Evolutionary conservation across 352 stramenopile species (phyloP), one percentile per base, ranked within the genome.

Genomic region (Globisporangium takayamanum): DNA sequence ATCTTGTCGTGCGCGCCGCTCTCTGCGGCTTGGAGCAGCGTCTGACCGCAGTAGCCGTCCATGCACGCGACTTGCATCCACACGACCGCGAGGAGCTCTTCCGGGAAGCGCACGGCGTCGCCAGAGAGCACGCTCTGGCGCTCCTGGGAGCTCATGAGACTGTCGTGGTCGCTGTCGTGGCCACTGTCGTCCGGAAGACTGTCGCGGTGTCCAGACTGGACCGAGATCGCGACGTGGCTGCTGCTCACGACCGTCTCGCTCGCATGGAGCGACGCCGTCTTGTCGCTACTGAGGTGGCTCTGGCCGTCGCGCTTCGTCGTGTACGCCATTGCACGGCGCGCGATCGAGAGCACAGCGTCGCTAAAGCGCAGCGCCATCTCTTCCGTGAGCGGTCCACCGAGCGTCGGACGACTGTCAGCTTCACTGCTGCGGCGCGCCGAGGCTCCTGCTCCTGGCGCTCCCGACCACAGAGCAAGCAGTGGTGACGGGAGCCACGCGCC

Each of bases 61-160:
- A 93, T 41, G 22, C 78, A 84, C 22, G 84, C 85, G 7, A 93
- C 57, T 14, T 88, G 72, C 78, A 92, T 95, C 85, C 85, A 95
- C 22, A 92, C 59, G n/a, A 88, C 69, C 0, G 82, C 76, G 16
- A 95, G 55, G 6, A 93, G 52, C 55, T 93, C 80, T 53, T 87
- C 71, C 0, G 83, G 72, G 28, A 92, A 89, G 2, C 62, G 59
- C 16, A 72, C 49, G 4, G 70, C 59, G 28, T 71, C 60, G 1
- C 36, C 28, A 1, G 58, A 64, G 51, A 69, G 66, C 51, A 60
- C 66, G 20, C 44, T 53, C 53, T 45, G 56, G 39, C 54, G 52
- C 36, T 65, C 62, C 25, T 5, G 11, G 3, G 41, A n/a, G 14
- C 15, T 39, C 12, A 47, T 52, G 33, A 55, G 20, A 10, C 37